Evolutionary conservation across 2,329 filamentous ascomycete species (phyloP), one percentile per base, ranked within the genome.

Genomic region (Graphiopsis chlorocephala): DNA sequence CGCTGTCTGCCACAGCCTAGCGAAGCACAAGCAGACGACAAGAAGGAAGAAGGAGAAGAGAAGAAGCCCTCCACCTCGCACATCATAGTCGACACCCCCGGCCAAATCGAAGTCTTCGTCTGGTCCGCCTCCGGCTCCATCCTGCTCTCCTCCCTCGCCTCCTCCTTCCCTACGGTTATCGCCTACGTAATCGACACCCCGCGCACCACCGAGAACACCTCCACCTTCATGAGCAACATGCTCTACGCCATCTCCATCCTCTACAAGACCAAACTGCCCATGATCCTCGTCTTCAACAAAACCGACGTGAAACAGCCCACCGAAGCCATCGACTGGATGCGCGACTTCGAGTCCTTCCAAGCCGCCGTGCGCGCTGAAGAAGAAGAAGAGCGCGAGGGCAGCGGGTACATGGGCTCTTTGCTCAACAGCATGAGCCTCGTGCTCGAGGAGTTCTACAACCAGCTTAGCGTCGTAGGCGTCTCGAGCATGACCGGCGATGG

Each of bases 211-310:
- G 88, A 90, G 38, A 96, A 92, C 45, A 98, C 95, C 0, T 93
- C 90, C 68, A 99, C 95, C 0, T 99, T 99, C 79, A 99, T 99
- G 95, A 96, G 91, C 77, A 99, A 99, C 80, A 99, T 99, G 95
- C 88, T 99, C 50, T 99, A 99, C 78, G 95, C 95, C 25, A 98
- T 95, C 83, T 96, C 91, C 66, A 99, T 99, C 69, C 86, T 99
- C 17, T 99, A 99, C 86, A 98, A 98, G 83, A 98, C 94, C 1
- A 97, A 96, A 77, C 84, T 99, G 0, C 95, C 95, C 26, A 99
- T 99, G 95, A 96, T 99, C 62, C 82, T 99, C 8, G 95, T 99
- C 12, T 98, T 99, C 84, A 99, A 99, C 83, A 99, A 99, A 82
- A 97, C 93, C 0, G 95, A 99, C 73, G 92, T 96, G 48, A 92